Evolutionary conservation across 768 basidiomycete genomes (phyloP).

Genomic region (Pleurotus pulmonarius): DNA sequence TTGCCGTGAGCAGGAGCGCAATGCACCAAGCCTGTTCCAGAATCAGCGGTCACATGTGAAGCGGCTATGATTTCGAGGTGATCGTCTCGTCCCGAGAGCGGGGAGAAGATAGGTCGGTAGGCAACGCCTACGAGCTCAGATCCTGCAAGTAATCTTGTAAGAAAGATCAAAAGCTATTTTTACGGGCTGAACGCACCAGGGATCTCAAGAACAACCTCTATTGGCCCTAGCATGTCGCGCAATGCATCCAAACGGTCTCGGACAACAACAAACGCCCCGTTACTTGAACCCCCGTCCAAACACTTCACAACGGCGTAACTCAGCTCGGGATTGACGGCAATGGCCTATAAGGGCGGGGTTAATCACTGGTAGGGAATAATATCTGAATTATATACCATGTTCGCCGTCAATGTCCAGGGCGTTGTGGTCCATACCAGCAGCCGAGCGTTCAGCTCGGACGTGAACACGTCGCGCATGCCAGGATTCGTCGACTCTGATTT

Average conservation of each 20-base stretch:
- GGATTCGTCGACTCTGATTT: slow-evolving; percentile 15
- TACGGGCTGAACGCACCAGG: slow-evolving; percentile 24
- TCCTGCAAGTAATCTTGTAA: slow-evolving; percentile 26
- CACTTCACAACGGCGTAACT: slow-evolving; percentile 53
- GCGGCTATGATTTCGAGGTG: slow-evolving; percentile 57
- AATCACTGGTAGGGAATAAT: not conserved
- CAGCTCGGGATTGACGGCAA: slow-evolving; percentile 77
- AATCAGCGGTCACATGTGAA: slow-evolving; percentile 74
- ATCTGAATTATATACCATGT: slow-evolving; percentile 65
- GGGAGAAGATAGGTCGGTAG: slow-evolving; percentile 62
- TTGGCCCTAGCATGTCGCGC: slow-evolving; percentile 28
- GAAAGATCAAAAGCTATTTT: not conserved
- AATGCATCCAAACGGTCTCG: slow-evolving; percentile 45
- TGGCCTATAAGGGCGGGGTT: slow-evolving; percentile 53
- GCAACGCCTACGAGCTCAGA: slow-evolving; percentile 53
- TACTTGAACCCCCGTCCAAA: slow-evolving; percentile 10
- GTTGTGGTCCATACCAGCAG: slow-evolving; percentile 96
- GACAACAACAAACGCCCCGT: slow-evolving; percentile 41
- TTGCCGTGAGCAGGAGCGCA: slow-evolving; percentile 92
- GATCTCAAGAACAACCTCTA: slow-evolving; percentile 32
- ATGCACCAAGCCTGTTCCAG: slow-evolving; percentile 96
- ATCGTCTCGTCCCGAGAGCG: slow-evolving; percentile 23
- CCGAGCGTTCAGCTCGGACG: slow-evolving; percentile 31
- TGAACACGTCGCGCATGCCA: slow-evolving; percentile 28
- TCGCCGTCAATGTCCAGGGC: slow-evolving; percentile 94